Evolutionary conservation across 805 yeast species (phyloP).

Genomic region (Grigorovia jiainica): DNA sequence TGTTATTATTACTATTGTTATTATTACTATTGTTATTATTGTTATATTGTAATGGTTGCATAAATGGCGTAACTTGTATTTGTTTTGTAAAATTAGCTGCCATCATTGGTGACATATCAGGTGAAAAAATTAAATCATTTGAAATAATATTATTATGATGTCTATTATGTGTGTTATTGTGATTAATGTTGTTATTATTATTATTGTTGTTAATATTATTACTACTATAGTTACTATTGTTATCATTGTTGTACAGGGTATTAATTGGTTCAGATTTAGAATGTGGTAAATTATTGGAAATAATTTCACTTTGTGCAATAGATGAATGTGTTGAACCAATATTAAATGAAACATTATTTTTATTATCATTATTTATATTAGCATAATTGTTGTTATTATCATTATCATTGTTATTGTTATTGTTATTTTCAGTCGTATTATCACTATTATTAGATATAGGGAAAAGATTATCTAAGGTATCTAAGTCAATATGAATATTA

Average conservation of each 20-base stretch:
- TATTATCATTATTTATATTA: background rate
- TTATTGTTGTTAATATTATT: too few species aligned
- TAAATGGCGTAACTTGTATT: conserved; percentile 8
- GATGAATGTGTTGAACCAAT: too few species aligned
- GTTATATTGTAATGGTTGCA: conserved; percentile 7
- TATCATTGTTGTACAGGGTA: background rate
- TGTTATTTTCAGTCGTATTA: background rate
- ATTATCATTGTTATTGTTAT: background rate
- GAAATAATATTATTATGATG: background rate
- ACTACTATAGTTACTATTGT: background rate
- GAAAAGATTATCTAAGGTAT: conserved; percentile 5
- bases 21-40: background rate
- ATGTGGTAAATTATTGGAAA: too few species aligned
- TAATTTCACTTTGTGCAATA: too few species aligned
- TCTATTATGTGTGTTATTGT: too few species aligned
- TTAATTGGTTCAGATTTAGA: too few species aligned
- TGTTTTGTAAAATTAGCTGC: conserved; percentile 4
- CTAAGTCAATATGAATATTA: conserved; percentile 8
- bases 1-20: conserved; percentile 1
- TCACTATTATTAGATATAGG: background rate
- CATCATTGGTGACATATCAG: conserved; percentile 8
- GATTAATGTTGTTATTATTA: too few species aligned
- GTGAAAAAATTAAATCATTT: conserved; percentile 7
- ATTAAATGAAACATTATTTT: background rate
- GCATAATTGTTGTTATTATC: background rate